These are phyloP conservation scores for Areca catechu DNA, from an alignment of 176 grass and related monocot species.

Conservation along the genomic window DNA sequence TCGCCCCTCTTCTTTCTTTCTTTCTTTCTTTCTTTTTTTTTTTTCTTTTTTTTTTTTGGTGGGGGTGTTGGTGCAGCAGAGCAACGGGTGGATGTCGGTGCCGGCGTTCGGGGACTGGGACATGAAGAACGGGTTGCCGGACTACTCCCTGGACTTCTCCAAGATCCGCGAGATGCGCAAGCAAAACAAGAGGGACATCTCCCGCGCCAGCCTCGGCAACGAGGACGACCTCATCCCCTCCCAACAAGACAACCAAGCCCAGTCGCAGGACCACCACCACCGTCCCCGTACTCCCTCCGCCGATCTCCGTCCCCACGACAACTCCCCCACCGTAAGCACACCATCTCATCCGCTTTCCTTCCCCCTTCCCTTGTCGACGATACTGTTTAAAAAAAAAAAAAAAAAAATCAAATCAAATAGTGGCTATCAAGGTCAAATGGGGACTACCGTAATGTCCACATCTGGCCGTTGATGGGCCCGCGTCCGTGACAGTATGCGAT, in stretches of 20 bases:
- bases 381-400: background rate
- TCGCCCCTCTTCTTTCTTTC: background rate
- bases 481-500: too few species aligned
- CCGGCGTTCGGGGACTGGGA: constrained; percentile 93
- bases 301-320: constrained; percentile 41
- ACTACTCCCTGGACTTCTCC: constrained; percentile 98
- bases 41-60: background rate
- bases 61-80: constrained; percentile 25
- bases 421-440: too few species aligned
- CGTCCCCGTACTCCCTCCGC: constrained; percentile 3
- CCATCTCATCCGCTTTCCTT: background rate
- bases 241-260: constrained; percentile 15
- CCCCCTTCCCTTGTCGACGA: background rate
- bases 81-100: constrained; percentile 65
- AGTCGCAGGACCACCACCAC: constrained; percentile 5
- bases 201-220: constrained; percentile 54
- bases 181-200: constrained; percentile 95
- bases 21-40: background rate
- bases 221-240: constrained; percentile 41
- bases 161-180: constrained; percentile 95
- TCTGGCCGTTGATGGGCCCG: too few species aligned
- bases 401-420: too few species aligned
- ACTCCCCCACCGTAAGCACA: constrained; percentile 44
- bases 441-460: too few species aligned
- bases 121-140: constrained; percentile 86